Conservation (phyloP, 169 alveolate genomes). For the Cryptosporidium sp. region DNA sequence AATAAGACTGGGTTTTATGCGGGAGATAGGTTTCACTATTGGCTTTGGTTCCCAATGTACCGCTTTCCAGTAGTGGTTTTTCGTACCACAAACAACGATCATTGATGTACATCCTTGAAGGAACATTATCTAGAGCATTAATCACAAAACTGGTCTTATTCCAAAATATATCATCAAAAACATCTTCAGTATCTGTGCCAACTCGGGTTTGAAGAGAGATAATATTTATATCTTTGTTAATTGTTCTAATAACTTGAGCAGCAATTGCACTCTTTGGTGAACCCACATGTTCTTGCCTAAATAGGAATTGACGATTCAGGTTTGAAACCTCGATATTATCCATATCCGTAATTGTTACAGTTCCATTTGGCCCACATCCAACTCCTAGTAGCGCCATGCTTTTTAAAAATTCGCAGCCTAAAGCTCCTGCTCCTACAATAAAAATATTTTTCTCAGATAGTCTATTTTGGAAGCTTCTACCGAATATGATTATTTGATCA, state of each 20-base stretch:
- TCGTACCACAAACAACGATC: conserved; percentile 97
- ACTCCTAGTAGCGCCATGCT: conserved; percentile 96
- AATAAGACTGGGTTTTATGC: conserved; percentile 95
- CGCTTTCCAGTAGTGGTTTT: conserved; percentile 98
- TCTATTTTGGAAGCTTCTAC: conserved; percentile 86
- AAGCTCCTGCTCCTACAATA: conserved; percentile 98
- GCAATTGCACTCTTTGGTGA: conserved; percentile 84
- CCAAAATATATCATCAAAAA: conserved; percentile 98
- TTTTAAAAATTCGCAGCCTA: conserved; percentile 98
- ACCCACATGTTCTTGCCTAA: conserved; percentile 89
- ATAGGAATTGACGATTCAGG: conserved; percentile 96
- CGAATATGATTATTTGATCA: conserved; percentile 92
- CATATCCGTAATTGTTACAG: conserved; percentile 95
- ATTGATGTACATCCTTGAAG: conserved; percentile 98
- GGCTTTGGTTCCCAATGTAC: conserved; percentile 99
- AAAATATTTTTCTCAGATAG: conserved; percentile 85
- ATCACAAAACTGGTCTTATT: conserved; percentile 92
- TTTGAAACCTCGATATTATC: conserved; percentile 98
- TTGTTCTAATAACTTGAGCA: conserved; percentile 88
- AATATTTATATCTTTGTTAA: conserved; percentile 89
- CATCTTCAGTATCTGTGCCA: conserved; percentile 95
- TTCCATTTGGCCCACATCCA: conserved; percentile 89
- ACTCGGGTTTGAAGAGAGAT: conserved; percentile 89
- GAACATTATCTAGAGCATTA: conserved; percentile 96
- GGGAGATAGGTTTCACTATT: conserved; percentile 96